These are phyloP conservation scores for Fusarium foetens DNA, from an alignment of 2,329 filamentous ascomycete species.

Conservation along the genomic window DNA sequence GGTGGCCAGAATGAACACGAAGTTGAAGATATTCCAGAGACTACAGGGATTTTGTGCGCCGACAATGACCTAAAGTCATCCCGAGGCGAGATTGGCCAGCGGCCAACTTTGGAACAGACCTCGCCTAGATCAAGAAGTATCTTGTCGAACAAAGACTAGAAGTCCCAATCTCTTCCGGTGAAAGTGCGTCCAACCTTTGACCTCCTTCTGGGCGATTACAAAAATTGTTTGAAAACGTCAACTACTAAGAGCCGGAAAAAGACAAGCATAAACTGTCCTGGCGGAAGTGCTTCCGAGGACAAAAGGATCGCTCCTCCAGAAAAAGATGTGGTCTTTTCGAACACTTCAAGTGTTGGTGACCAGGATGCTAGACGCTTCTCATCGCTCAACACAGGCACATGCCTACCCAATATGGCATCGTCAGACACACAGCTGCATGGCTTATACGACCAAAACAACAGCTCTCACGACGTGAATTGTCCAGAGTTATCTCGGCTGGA, in stretches of 20 bases:
- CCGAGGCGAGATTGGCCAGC: background rate
- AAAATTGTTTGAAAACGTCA: background rate
- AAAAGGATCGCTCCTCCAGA: background rate
- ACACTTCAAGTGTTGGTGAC: background rate
- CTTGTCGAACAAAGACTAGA: conserved; percentile 26
- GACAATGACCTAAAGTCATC: background rate
- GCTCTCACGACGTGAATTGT: conserved; percentile 1
- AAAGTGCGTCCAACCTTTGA: conserved; percentile 45
- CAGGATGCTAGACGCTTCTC: background rate
- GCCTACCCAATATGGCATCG: background rate
- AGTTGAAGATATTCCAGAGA: background rate
- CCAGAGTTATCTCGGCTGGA: conserved; percentile 7
- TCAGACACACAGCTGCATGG: background rate
- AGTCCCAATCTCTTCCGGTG: conserved; percentile 26
- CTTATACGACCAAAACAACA: background rate
- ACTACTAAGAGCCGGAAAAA: background rate
- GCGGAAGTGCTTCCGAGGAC: conserved; percentile 8
- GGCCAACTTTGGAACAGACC: background rate
- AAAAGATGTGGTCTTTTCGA: background rate
- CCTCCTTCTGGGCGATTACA: conserved; percentile 19
- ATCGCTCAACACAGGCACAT: background rate
- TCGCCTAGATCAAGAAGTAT: conserved; percentile 2
- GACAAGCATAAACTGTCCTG: conserved; percentile 34
- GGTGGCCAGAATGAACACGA: background rate
- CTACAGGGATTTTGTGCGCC: background rate